Base-by-base conservation (phyloP, 1,284 basidiomycete species). In the Phylloporus sp. region DNA sequence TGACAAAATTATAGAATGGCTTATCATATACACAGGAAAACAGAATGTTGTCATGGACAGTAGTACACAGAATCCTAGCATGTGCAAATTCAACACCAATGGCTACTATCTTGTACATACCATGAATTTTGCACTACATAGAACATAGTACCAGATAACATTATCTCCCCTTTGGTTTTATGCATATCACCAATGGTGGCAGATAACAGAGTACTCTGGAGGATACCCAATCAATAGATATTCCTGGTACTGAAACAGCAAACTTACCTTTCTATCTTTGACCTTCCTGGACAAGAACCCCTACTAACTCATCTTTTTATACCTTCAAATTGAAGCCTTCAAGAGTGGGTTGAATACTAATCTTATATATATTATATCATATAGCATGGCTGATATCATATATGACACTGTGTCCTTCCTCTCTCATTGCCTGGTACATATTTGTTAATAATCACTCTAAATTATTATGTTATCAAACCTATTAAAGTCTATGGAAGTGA, bases 41-140 rank as follows among this genome's bases (percentile, higher is more conserved):
- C 40, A 94, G 73, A 64, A 98, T 97, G 71, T 97, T 98, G 58
- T 95, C 93, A 58, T 90, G 86, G 60, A 97, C 86, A 1, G 92
- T 90, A 0, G 92, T 87, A 3, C 91, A 93, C 74, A 95, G 84
- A 57, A 96, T 87, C 93, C 91, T 91, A 50, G 10, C 18, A 56
- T 67, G 52, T 51, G 69, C 66, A n/a, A 53, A 28, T 5, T 17
- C 28, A 57, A 20, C 6, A 26, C 22, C 22, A 32, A 40, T 15
- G 39, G 2, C 6, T 6, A 29, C 6, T 7, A 8, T 13, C 39
- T 26, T 11, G 12, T 8, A 68, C 82, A 47, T 68, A 89, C 93
- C 96, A 98, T 37, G 95, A 93, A 70, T 90, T 92, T 73, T 98
- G 96, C 31, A 90, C 87, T 20, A 94, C 95, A 78, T 97, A 98